Percentiles rank a stretch among this genome's conserved stretches.
phyloP scores from a whole-genome alignment of 2,329 filamentous ascomycete genomes.

The Trichoderma atroviride region DNA sequence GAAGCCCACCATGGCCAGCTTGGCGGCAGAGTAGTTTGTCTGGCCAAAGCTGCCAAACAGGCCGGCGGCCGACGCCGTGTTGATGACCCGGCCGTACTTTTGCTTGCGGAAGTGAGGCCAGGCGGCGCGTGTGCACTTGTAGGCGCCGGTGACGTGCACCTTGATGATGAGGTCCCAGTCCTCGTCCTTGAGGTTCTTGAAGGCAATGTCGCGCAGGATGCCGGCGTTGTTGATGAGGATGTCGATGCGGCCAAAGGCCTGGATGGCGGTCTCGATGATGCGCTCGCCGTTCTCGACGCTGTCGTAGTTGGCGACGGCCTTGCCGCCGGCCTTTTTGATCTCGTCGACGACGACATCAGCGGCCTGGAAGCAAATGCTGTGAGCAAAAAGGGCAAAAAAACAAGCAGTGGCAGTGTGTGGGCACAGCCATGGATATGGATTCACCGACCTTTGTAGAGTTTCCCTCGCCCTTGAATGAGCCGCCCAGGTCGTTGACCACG shows the following conservation, averaged over 20 bases:
- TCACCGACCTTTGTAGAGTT: conserved; percentile 73
- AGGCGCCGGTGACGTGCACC: conserved; percentile 90
- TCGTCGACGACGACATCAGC: conserved; percentile 82
- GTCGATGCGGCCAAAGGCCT: conserved; percentile 83
- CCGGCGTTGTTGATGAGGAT: conserved; percentile 97
- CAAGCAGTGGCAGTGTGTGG: no score
- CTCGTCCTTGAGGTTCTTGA: conserved; percentile 97
- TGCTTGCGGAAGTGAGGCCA: conserved; percentile 99
- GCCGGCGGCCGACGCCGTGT: conserved; percentile 93
- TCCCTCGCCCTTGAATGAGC: conserved; percentile 90
- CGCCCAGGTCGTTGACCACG: conserved; percentile 95
- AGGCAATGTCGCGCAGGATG: conserved; percentile 91
- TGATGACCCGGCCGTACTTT: conserved; percentile 96
- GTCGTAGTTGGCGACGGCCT: conserved; percentile 97
- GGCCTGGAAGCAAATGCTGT: conserved; percentile 53
- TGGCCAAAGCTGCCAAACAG: conserved; percentile 96
- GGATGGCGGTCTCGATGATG: conserved; percentile 88
- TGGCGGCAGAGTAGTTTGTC: conserved; percentile 95
- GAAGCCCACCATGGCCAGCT: conserved; percentile 93
- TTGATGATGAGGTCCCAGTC: conserved; percentile 96
- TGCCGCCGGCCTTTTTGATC: conserved; percentile 85
- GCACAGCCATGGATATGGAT: background rate
- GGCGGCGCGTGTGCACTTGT: conserved; percentile 91
- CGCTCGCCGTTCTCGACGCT: conserved; percentile 88
- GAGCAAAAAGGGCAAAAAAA: background rate